Percentiles rank a stretch among this genome's conserved stretches.
These are phyloP conservation scores for Xanthoconium purpureum DNA, from an alignment of 768 basidiomycete genomes.

Conservation along the genomic window DNA sequence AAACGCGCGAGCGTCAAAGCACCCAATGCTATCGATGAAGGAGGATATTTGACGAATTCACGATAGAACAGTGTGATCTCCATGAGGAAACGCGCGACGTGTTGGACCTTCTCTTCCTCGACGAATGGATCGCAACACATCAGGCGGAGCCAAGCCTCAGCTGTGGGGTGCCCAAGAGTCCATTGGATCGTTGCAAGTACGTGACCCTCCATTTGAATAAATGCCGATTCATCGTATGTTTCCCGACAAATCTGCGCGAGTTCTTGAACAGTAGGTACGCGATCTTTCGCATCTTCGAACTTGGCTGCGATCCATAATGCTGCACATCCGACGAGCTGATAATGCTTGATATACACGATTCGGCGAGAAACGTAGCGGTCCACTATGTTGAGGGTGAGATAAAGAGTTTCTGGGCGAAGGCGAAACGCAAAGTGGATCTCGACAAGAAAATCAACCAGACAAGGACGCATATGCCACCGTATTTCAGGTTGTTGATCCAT, in stretches of 20 bases:
- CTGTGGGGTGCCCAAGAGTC: slow-evolving; percentile 95
- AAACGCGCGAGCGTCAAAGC: slow-evolving; percentile 85
- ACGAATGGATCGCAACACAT: slow-evolving; percentile 70
- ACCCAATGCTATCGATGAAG: slow-evolving; percentile 87
- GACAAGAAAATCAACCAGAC: slow-evolving; percentile 97
- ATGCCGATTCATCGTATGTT: slow-evolving; percentile 95
- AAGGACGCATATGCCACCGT: slow-evolving; percentile 98
- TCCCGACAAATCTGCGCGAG: slow-evolving; percentile 94
- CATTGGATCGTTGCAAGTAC: slow-evolving; percentile 95
- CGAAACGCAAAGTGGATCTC: slow-evolving; percentile 98
- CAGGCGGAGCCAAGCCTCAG: slow-evolving; percentile 93
- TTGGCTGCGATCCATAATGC: slow-evolving; percentile 99
- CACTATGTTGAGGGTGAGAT: slow-evolving; percentile 97
- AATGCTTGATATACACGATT: slow-evolving; percentile 98
- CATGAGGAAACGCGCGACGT: slow-evolving; percentile 97
- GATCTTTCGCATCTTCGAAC: slow-evolving; percentile 98
- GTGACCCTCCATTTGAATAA: slow-evolving; percentile 99
- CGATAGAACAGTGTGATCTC: slow-evolving; percentile 98
- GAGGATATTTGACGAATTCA: slow-evolving; percentile 84
- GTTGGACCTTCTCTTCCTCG: slow-evolving; percentile 89
- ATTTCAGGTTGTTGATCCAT: slow-evolving; percentile 99
- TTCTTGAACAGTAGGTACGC: slow-evolving; percentile 93
- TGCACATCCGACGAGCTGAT: slow-evolving; percentile 97
- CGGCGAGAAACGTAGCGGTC: slow-evolving; percentile 99
- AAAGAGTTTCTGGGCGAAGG: slow-evolving; percentile 96